Evolutionary conservation across 371 early-diverging fungal species (phyloP).

Genomic region (Circinella minor): DNA sequence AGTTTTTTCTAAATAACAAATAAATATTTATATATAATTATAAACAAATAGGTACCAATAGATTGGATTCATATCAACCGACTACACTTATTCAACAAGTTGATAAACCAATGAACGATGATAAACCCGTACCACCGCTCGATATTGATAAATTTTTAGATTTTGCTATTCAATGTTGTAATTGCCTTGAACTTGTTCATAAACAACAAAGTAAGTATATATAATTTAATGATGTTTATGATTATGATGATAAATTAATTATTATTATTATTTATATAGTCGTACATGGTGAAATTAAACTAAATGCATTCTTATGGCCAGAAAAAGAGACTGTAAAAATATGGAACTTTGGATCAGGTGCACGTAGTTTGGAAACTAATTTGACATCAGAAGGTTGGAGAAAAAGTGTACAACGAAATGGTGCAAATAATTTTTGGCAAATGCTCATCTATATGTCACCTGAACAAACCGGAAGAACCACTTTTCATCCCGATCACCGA

Average conservation of each 20-base stretch:
- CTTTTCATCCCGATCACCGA: conserved; percentile 63
- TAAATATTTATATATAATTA: too few species aligned
- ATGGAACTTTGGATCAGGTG: conserved; percentile 52
- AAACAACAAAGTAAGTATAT: conserved; percentile 42
- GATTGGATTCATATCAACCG: conserved; percentile 33
- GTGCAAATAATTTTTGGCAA: conserved; percentile 36
- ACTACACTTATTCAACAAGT: conserved; percentile 3
- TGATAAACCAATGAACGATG: background rate
- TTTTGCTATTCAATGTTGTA: conserved; percentile 52
- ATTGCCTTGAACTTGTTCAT: conserved; percentile 51
- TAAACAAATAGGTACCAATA: conserved; percentile 28
- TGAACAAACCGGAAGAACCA: conserved; percentile 64
- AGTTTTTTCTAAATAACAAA: too few species aligned
- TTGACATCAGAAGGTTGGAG: conserved; percentile 53
- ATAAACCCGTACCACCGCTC: conserved; percentile 3
- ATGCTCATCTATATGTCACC: conserved; percentile 56
- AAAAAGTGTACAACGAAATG: conserved; percentile 41
- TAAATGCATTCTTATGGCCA: conserved; percentile 50
- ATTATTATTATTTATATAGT: conserved; percentile 18
- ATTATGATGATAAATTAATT: background rate
- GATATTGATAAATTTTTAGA: conserved; percentile 36
- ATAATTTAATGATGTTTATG: background rate
- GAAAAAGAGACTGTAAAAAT: conserved; percentile 38
- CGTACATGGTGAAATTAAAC: conserved; percentile 52
- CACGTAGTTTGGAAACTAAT: conserved; percentile 45